Conservation (phyloP, 257 asterid species). For the Coffea eugenioides region DNA sequence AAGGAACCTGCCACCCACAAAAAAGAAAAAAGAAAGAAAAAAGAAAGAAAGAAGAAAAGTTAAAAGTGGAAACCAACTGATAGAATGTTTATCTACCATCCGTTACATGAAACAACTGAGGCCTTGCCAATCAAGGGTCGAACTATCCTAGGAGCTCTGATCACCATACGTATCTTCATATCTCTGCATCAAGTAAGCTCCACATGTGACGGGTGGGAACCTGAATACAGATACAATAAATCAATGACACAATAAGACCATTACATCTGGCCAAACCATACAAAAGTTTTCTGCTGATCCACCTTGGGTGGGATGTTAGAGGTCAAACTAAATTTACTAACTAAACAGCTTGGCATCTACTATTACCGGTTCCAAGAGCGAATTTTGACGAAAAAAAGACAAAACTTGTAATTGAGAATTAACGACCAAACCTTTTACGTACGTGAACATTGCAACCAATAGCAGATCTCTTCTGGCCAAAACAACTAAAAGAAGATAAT, state of each 20-base stretch:
- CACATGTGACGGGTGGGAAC: constrained; percentile 64
- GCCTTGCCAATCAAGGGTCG: neutral
- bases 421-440: neutral
- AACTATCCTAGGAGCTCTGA: constrained; percentile 40
- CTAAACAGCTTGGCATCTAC: constrained; percentile 6
- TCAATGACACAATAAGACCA: neutral
- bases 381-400: no score
- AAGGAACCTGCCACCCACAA: no score
- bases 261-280: neutral
- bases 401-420: neutral
- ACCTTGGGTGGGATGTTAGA: no score
- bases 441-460: neutral
- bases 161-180: constrained; percentile 67
- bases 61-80: no score
- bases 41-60: no score
- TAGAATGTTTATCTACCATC: no score
- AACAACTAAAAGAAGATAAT: constrained; percentile 1
- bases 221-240: constrained; percentile 35
- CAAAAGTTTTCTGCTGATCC: neutral
- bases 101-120: no score
- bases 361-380: no score
- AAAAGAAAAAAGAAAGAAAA: no score
- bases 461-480: neutral
- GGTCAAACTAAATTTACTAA: neutral
- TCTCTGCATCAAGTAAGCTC: constrained; percentile 59